Evolutionary conservation across 2,329 filamentous ascomycete species (phyloP).

Genomic region (Penicillium vulpinum): DNA sequence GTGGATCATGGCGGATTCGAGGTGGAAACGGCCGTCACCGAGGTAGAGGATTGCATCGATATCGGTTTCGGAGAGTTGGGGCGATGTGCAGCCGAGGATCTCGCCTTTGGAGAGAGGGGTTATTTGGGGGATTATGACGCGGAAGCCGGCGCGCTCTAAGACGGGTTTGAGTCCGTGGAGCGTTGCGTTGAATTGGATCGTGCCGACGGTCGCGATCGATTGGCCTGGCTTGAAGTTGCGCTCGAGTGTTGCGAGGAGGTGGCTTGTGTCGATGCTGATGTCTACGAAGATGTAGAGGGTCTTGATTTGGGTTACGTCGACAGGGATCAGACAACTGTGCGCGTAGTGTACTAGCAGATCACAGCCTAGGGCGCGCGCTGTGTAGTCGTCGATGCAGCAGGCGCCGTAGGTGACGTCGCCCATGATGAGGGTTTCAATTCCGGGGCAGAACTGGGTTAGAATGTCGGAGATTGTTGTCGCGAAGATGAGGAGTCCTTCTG

Average conservation of each 20-base stretch:
- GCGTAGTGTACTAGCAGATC: constrained; percentile 96
- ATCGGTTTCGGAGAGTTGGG: constrained; percentile 60
- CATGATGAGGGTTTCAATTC: constrained; percentile 94
- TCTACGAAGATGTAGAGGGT: constrained; percentile 98
- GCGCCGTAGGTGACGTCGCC: constrained; percentile 98
- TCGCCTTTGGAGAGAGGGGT: constrained; percentile 90
- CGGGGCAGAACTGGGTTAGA: constrained; percentile 87
- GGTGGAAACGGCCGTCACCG: constrained; percentile 89
- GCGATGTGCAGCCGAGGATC: constrained; percentile 95
- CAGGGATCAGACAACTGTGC: constrained; percentile 92
- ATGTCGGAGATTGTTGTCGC: constrained; percentile 98
- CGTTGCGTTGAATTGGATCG: constrained; percentile 98
- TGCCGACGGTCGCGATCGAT: constrained; percentile 89
- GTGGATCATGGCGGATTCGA: constrained; percentile 99
- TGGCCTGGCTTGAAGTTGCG: constrained; percentile 84
- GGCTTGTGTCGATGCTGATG: constrained; percentile 89
- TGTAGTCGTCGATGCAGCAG: constrained; percentile 98
- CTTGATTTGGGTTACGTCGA: constrained; percentile 94
- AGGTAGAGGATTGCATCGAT: constrained; percentile 84
- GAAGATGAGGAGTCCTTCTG: constrained; percentile 90
- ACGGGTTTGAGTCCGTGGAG: constrained; percentile 79
- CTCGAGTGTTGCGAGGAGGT: constrained; percentile 81
- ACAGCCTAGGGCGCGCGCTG: constrained; percentile 87
- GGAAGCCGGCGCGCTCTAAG: constrained; percentile 81
- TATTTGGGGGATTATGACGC: constrained; percentile 85